phyloP scores from a whole-genome alignment of 2,329 filamentous ascomycete species.

The Paraphaeosphaeria minitans region DNA sequence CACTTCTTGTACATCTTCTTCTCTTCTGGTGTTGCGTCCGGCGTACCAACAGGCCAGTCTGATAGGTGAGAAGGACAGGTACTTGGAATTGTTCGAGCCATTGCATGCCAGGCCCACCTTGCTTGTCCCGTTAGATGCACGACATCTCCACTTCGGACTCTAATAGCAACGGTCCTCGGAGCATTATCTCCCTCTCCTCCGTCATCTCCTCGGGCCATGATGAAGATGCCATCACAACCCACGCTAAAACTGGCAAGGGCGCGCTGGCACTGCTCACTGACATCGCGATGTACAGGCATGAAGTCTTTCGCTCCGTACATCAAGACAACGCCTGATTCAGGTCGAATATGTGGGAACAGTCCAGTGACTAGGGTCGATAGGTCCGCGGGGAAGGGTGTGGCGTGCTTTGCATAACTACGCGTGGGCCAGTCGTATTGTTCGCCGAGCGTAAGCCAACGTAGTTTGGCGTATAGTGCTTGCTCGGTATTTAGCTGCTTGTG shows the following conservation, averaged over 20 bases:
- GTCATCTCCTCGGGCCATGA: conserved; percentile 63
- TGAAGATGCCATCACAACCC: conserved; percentile 88
- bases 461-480: conserved; percentile 75
- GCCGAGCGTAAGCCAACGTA: conserved; percentile 93
- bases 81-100: conserved; percentile 79
- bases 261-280: conserved; percentile 82
- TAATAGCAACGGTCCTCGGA: conserved; percentile 40
- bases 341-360: conserved; percentile 78
- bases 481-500: conserved; percentile 76
- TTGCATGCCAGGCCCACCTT: conserved; percentile 92
- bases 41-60: conserved; percentile 69
- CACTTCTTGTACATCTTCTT: conserved; percentile 45
- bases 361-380: conserved; percentile 69
- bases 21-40: conserved; percentile 35
- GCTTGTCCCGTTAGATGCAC: conserved; percentile 85
- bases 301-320: conserved; percentile 90
- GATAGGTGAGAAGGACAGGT: conserved; percentile 79
- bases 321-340: conserved; percentile 92
- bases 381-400: conserved; percentile 77
- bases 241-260: conserved; percentile 87
- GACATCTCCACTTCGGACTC: conserved; percentile 81
- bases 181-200: conserved; percentile 36
- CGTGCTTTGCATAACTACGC: conserved; percentile 74
- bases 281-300: conserved; percentile 91
- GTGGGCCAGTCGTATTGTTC: conserved; percentile 97